Evolutionary conservation across 306 rosid genomes (phyloP).

Genomic region (Vigna angularis): DNA sequence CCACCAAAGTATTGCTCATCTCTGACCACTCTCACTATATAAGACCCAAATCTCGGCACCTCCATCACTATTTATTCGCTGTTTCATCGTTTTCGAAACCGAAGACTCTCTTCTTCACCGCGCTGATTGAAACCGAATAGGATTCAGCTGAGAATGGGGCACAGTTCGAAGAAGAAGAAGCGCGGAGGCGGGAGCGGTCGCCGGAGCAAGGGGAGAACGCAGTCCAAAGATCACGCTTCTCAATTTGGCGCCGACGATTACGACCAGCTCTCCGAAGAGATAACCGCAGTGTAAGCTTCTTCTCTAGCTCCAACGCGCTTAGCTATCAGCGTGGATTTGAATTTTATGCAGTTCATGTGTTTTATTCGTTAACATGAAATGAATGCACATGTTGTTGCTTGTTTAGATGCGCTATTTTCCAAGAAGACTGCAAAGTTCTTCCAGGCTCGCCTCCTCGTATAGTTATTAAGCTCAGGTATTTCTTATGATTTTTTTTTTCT

Average conservation of each 20-base stretch:
- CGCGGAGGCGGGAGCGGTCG: conserved; percentile 70
- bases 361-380: not conserved
- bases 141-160: conserved; percentile 61
- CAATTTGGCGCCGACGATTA: conserved; percentile 49
- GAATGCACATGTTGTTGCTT: not conserved
- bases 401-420: conserved; percentile 77
- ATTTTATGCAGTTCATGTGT: not conserved
- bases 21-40: not conserved
- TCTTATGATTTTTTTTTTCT: conserved; percentile 3
- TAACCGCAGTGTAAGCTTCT: conserved; percentile 76
- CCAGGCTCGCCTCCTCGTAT: conserved; percentile 71
- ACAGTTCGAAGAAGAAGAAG: conserved; percentile 84
- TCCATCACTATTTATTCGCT: not conserved
- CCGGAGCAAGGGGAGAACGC: conserved; percentile 71
- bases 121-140: not conserved
- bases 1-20: not conserved
- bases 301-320: not conserved
- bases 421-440: conserved; percentile 76
- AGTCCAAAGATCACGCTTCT: conserved; percentile 66
- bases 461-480: conserved; percentile 71
- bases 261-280: conserved; percentile 89
- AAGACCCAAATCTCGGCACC: not conserved
- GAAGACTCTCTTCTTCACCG: not conserved
- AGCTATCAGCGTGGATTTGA: not conserved
- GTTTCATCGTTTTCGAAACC: not conserved